phyloP scores from a whole-genome alignment of 192 early-diverging fungal species.

The Coemansia aciculifera region DNA sequence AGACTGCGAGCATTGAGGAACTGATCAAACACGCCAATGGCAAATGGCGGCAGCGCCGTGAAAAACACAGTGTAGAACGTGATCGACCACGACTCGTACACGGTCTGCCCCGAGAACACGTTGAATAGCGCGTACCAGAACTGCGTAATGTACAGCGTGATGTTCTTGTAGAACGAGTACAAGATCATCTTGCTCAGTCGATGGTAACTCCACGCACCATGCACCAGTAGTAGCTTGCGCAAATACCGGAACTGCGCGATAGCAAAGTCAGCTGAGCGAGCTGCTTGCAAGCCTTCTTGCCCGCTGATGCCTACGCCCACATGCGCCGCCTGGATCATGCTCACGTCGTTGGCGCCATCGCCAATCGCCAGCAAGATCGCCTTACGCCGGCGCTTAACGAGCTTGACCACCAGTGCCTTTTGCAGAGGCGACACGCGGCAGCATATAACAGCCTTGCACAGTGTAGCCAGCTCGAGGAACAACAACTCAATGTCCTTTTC shows the following conservation, averaged over 20 bases:
- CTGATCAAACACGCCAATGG: slow-evolving; percentile 73
- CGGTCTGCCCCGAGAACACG: slow-evolving; percentile 74
- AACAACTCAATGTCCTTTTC: slow-evolving; percentile 58
- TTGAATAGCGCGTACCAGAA: slow-evolving; percentile 91
- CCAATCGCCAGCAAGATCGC: slow-evolving; percentile 92
- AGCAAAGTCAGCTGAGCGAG: slow-evolving; percentile 89
- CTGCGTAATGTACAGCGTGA: slow-evolving; percentile 82
- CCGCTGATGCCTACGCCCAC: slow-evolving; percentile 93
- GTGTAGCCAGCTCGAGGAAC: slow-evolving; percentile 72
- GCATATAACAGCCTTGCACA: slow-evolving; percentile 89
- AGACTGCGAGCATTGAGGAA: slow-evolving; percentile 71
- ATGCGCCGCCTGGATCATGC: slow-evolving; percentile 98
- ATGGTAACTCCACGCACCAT: slow-evolving; percentile 88
- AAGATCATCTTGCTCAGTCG: slow-evolving; percentile 81
- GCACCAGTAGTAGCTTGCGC: slow-evolving; percentile 82
- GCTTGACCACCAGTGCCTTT: slow-evolving; percentile 89
- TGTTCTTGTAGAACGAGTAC: slow-evolving; percentile 95
- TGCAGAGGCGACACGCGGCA: slow-evolving; percentile 95
- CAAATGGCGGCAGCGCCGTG: slow-evolving; percentile 77
- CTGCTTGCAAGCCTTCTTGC: slow-evolving; percentile 94
- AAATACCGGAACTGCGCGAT: slow-evolving; percentile 90
- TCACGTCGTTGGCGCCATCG: slow-evolving; percentile 96
- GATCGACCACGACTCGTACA: slow-evolving; percentile 87
- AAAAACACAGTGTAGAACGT: slow-evolving; percentile 84
- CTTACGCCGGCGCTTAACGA: slow-evolving; percentile 82